Evolutionary conservation across 2,329 filamentous ascomycete species (phyloP).

Genomic region (Calonectria montana): DNA sequence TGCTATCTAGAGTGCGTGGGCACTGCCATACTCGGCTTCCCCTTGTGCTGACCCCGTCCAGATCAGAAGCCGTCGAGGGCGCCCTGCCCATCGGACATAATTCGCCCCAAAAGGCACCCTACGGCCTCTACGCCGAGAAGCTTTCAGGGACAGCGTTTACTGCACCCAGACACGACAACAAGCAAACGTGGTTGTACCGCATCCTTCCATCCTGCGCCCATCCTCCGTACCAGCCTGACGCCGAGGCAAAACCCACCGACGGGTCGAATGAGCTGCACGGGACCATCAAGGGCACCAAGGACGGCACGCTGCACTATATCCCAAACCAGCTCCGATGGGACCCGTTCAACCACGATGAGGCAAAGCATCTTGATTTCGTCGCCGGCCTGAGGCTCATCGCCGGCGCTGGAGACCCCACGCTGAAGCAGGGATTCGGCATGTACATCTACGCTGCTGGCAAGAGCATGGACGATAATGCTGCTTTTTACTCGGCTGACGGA

Average conservation of each 20-base stretch:
- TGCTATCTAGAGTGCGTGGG: conserved; percentile 77
- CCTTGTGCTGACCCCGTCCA: conserved; percentile 48
- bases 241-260: conserved; percentile 38
- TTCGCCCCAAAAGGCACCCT: conserved; percentile 82
- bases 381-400: conserved; percentile 76
- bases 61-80: conserved; percentile 80
- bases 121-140: conserved; percentile 86
- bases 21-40: no score
- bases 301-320: conserved; percentile 48
- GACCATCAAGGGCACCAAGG: conserved; percentile 33
- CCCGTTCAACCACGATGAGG: conserved; percentile 78
- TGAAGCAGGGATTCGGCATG: conserved; percentile 84
- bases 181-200: conserved; percentile 79
- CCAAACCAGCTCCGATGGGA: conserved; percentile 90
- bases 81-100: conserved; percentile 82
- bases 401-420: conserved; percentile 81
- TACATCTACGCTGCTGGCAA: conserved; percentile 83
- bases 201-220: conserved; percentile 74
- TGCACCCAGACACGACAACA: conserved; percentile 74
- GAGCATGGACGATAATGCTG: conserved; percentile 78
- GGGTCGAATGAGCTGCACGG: conserved; percentile 37
- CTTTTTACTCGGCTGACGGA: conserved; percentile 87
- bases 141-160: conserved; percentile 80
- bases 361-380: conserved; percentile 61
- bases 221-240: conserved; percentile 63